Base-by-base conservation (phyloP, 1,139 yeast species). In the Candida sp. region DNA sequence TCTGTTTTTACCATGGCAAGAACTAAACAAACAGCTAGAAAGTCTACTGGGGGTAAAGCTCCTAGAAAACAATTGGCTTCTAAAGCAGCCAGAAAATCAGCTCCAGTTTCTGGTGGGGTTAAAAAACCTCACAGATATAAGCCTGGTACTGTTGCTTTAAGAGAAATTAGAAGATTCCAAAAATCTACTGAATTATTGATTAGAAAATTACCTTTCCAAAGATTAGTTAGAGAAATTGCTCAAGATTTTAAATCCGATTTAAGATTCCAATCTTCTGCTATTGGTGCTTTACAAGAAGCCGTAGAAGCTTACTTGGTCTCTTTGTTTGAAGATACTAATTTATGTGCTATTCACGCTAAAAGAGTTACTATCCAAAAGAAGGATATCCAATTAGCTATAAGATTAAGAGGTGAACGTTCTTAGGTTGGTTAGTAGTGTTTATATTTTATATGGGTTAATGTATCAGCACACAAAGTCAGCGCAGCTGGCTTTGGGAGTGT, bases 11-110 rank as follows among this genome's bases (percentile, higher is more conserved):
- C 15, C 36, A 73, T 73, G 79, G 79, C 79, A 47, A 73, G 79
- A 73, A 73, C 79, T 44, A 73, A 73, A 58, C 79, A 73, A 67
- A 73, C 79, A 46, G 79, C 79, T 47, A 73, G 79, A 73, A 73
- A 73, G 59, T 73, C 78, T 42, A 73, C 79, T 48, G 79, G 79
- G 60, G 79, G 79, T 61, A 73, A 73, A 57, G 79, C 79, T 40
- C 79, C 79, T 58, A 73, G 79, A 73, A 73, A 73, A 61, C 79
- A 73, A 60, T 70, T 73, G 56, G 79, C 79, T 47, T 73, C 78
- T 45, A 73, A 73, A 61, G 79, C 79, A 43, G 79, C 79, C 48
- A 70, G 79, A 69, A 73, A 73, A 58, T 73, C 78, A 33, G 79
- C 79, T 46, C 79, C 79, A 58, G 76, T 70, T 38, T 61, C 73